phyloP scores from a whole-genome alignment of 1,284 basidiomycete genomes.

The Gomphus bonarii region DNA sequence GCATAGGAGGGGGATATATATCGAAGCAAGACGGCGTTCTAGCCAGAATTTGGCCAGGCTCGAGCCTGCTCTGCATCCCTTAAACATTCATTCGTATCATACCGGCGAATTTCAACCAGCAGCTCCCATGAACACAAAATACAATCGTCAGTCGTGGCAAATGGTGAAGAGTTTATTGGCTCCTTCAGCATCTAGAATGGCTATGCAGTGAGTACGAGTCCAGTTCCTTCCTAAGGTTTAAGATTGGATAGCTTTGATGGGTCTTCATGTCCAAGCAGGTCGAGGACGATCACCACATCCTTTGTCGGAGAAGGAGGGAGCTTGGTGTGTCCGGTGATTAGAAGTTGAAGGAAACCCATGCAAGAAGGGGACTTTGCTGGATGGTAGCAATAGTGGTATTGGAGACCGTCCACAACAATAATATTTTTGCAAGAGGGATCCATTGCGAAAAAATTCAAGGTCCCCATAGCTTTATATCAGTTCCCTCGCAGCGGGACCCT shows the following conservation, averaged over 20 bases:
- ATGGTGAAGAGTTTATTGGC: conserved; percentile 30
- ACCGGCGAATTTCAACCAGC: conserved; percentile 6
- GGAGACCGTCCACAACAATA: not conserved
- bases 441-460: not conserved
- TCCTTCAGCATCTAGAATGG: conserved; percentile 32
- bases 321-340: conserved; percentile 24
- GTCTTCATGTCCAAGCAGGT: conserved; percentile 40
- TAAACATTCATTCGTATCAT: conserved; percentile 14
- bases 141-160: conserved; percentile 37
- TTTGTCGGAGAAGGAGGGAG: conserved; percentile 17
- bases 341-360: conserved; percentile 39
- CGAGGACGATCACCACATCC: conserved; percentile 46
- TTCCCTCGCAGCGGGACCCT: no score
- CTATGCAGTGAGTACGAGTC: conserved; percentile 33
- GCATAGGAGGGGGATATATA: conserved; percentile 32
- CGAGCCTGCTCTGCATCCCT: conserved; percentile 28
- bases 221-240: conserved; percentile 12
- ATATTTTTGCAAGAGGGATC: not conserved
- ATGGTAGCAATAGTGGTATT: not conserved
- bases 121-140: conserved; percentile 3
- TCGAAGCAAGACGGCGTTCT: conserved; percentile 32
- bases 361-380: conserved; percentile 26
- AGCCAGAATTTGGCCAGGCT: conserved; percentile 27
- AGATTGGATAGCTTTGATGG: conserved; percentile 21
- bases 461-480: no score